Percentiles rank a stretch among this genome's conserved stretches.
These are phyloP conservation scores for Calonectria pauciramosa DNA, from an alignment of 2,329 filamentous ascomycete genomes.

Conservation along the genomic window DNA sequence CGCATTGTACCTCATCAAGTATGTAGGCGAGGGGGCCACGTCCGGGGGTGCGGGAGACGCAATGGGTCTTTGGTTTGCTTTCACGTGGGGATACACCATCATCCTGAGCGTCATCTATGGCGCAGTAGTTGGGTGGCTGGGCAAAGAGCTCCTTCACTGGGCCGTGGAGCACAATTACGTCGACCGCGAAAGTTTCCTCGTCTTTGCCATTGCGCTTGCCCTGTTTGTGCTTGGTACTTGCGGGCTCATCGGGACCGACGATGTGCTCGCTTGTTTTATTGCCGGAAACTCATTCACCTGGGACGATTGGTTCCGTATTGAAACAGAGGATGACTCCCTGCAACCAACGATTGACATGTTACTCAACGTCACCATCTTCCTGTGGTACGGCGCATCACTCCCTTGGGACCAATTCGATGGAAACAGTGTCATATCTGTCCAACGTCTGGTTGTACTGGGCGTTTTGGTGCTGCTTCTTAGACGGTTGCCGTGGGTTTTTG, in stretches of 20 bases:
- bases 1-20: constrained; percentile 86
- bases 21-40: constrained; percentile 71
- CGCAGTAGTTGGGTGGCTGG: constrained; percentile 81
- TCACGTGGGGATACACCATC: constrained; percentile 89
- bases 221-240: constrained; percentile 91
- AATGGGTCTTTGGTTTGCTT: constrained; percentile 85
- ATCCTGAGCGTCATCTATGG: constrained; percentile 85
- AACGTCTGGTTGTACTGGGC: constrained; percentile 80
- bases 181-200: constrained; percentile 88
- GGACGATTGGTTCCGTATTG: constrained; percentile 94
- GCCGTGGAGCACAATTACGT: constrained; percentile 86
- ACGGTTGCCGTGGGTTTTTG: constrained; percentile 82
- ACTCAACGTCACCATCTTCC: constrained; percentile 88
- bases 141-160: constrained; percentile 86
- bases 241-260: constrained; percentile 88
- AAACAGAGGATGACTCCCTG: constrained; percentile 91
- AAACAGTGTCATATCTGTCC: constrained; percentile 79
- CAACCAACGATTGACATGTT: constrained; percentile 96
- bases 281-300: constrained; percentile 92
- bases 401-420: constrained; percentile 80
- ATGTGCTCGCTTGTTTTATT: constrained; percentile 92
- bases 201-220: constrained; percentile 87
- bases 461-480: constrained; percentile 83
- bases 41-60: constrained; percentile 74
- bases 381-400: constrained; percentile 90